Evolutionary conservation across 2,329 filamentous ascomycete species (phyloP).

Genomic region (Thelonectria rubi): DNA sequence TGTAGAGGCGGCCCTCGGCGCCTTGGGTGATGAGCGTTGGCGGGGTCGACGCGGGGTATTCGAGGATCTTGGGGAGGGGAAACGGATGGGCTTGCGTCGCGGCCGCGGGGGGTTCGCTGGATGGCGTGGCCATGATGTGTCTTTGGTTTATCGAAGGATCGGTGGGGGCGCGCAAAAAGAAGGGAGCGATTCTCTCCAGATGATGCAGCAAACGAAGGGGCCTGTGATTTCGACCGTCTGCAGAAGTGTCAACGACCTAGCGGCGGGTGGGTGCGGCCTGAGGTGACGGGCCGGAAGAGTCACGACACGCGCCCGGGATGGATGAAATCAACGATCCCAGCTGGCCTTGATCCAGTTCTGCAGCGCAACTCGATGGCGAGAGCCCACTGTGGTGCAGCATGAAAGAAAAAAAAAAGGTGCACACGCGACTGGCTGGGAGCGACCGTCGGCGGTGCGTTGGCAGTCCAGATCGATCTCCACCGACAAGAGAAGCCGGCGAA

Average conservation of each 20-base stretch:
- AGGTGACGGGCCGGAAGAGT: conserved; percentile 3
- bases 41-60: conserved; percentile 65
- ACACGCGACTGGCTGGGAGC: conserved; percentile 15
- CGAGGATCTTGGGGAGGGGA: conserved; percentile 72
- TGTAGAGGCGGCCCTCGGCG: conserved; percentile 94
- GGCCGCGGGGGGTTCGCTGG: conserved; percentile 30
- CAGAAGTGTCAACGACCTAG: too few relatives aligned
- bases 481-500: background rate
- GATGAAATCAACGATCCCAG: conserved; percentile 5
- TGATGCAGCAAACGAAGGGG: background rate
- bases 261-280: conserved; percentile 29
- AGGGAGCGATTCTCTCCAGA: background rate
- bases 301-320: background rate
- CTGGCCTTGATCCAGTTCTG: conserved; percentile 7
- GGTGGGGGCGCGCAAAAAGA: conserved; percentile 4
- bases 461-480: conserved; percentile 15
- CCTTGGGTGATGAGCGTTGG: conserved; percentile 86
- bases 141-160: conserved; percentile 4
- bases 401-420: conserved; percentile 11
- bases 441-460: conserved; percentile 10
- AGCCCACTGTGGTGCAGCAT: conserved; percentile 22
- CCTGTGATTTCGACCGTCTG: background rate
- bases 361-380: conserved; percentile 2
- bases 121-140: conserved; percentile 27
- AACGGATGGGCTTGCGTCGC: conserved; percentile 45